Evolutionary conservation across 2,329 filamentous ascomycete species (phyloP).

Genomic region (Clarireedia monteithiana): DNA sequence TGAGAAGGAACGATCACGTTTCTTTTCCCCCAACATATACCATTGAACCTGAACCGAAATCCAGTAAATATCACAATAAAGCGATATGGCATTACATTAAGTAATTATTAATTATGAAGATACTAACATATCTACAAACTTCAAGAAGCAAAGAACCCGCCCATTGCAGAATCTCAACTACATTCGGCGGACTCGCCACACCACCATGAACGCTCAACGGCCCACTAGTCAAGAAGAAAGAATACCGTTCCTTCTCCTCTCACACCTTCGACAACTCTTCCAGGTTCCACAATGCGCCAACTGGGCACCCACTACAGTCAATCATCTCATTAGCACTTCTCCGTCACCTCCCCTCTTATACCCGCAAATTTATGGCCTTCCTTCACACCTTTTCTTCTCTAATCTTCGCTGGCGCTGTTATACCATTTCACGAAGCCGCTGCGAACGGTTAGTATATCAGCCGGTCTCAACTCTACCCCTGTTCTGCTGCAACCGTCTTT

Average conservation of each 20-base stretch:
- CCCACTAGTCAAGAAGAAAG: constrained; percentile 54
- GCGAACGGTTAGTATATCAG: constrained; percentile 43
- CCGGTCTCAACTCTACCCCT: constrained; percentile 38
- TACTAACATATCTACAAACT: not conserved
- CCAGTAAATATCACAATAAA: too few relatives aligned
- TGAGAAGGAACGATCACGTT: too few relatives aligned
- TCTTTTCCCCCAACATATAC: too few relatives aligned
- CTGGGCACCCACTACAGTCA: constrained; percentile 14
- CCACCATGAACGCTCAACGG: constrained; percentile 41
- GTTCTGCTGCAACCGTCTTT: constrained; percentile 35
- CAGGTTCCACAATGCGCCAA: constrained; percentile 27
- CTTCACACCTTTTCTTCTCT: constrained; percentile 7
- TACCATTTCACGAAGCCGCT: constrained; percentile 36
- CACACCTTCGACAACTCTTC: constrained; percentile 35
- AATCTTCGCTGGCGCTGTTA: constrained; percentile 22
- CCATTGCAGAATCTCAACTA: constrained; percentile 17
- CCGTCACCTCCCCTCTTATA: constrained; percentile 6
- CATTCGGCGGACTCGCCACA: constrained; percentile 22
- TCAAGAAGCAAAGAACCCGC: not conserved
- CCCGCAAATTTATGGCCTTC: constrained; percentile 16
- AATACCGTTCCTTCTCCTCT: constrained; percentile 44
- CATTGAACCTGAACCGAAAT: too few relatives aligned
- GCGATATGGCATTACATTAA: too few relatives aligned
- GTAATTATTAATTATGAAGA: too few relatives aligned
- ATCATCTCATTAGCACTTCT: constrained; percentile 9